These are phyloP conservation scores for Hygrocybe punicea DNA, from an alignment of 768 basidiomycete genomes.

Conservation along the genomic window DNA sequence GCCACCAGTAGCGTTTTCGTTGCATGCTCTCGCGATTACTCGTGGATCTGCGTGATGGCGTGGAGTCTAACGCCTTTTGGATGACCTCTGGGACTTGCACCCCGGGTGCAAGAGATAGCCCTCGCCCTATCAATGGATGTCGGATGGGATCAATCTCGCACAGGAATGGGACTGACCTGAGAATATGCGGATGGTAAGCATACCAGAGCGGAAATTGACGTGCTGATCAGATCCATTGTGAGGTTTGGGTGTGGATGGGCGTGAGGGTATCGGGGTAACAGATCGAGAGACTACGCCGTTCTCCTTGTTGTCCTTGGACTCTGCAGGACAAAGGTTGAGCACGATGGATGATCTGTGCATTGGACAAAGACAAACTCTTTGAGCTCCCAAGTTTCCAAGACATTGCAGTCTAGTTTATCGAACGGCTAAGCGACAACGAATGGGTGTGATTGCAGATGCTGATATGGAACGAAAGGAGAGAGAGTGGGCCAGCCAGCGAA, in stretches of 20 bases:
- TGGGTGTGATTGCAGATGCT: neutral
- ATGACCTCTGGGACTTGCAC: constrained; percentile 80
- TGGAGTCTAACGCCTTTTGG: constrained; percentile 70
- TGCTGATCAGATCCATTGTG: constrained; percentile 50
- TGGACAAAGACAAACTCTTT: constrained; percentile 27
- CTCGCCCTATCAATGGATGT: constrained; percentile 53
- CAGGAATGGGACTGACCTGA: constrained; percentile 55
- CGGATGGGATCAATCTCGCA: constrained; percentile 13
- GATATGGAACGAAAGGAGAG: neutral
- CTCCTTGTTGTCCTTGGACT: constrained; percentile 67
- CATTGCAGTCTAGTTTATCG: neutral
- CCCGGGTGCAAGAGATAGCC: constrained; percentile 75
- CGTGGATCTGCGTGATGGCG: constrained; percentile 52
- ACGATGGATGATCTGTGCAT: constrained; percentile 3
- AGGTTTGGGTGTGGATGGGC: constrained; percentile 73
- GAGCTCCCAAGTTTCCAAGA: constrained; percentile 39
- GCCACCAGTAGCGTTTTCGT: constrained; percentile 91
- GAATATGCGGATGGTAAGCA: constrained; percentile 95
- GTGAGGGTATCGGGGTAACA: constrained; percentile 75
- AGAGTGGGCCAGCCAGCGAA: neutral
- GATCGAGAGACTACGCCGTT: constrained; percentile 72
- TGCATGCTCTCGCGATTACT: constrained; percentile 89
- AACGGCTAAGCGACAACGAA: neutral
- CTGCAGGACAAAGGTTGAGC: constrained; percentile 32
- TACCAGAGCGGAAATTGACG: constrained; percentile 65